phyloP scores from a whole-genome alignment of 2,329 filamentous ascomycete genomes.

The Nothopassalora personata region DNA sequence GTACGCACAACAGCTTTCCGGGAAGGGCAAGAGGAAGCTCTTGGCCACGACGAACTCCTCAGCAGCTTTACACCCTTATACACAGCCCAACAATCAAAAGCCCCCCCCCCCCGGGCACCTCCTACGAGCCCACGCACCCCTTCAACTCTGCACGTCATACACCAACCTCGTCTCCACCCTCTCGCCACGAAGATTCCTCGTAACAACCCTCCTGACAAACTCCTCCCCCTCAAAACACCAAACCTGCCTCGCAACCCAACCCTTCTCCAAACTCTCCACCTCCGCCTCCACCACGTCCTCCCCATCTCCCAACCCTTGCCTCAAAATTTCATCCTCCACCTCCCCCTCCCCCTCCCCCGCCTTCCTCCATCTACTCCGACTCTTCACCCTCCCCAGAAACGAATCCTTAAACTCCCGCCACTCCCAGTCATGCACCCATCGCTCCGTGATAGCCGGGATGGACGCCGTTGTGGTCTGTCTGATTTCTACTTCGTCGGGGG shows the following conservation, averaged over 20 bases:
- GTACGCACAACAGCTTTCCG: too few species aligned
- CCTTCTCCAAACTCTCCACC: neutral
- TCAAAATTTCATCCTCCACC: neutral
- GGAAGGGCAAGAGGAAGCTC: too few species aligned
- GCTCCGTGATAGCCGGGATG: conserved; percentile 26
- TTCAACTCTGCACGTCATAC: neutral
- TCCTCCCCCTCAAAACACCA: neutral
- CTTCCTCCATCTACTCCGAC: conserved; percentile 2
- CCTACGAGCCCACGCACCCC: neutral
- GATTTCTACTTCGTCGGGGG: neutral
- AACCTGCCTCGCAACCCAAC: neutral
- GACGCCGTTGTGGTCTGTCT: conserved; percentile 25
- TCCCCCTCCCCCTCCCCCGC: neutral
- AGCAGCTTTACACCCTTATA: too few species aligned
- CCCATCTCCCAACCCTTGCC: neutral
- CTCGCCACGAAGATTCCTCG: neutral
- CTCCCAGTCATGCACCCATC: conserved; percentile 4
- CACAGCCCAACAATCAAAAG: too few species aligned
- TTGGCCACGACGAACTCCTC: too few species aligned
- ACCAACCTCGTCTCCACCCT: conserved; percentile 1
- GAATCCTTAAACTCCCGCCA: conserved; percentile 4
- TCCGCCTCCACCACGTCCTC: neutral
- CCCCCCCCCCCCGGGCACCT: too few species aligned
- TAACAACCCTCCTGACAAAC: conserved; percentile 1
- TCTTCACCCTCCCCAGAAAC: conserved; percentile 3